phyloP scores from a whole-genome alignment of 1,284 basidiomycete species.

The Ustilago esculenta region DNA sequence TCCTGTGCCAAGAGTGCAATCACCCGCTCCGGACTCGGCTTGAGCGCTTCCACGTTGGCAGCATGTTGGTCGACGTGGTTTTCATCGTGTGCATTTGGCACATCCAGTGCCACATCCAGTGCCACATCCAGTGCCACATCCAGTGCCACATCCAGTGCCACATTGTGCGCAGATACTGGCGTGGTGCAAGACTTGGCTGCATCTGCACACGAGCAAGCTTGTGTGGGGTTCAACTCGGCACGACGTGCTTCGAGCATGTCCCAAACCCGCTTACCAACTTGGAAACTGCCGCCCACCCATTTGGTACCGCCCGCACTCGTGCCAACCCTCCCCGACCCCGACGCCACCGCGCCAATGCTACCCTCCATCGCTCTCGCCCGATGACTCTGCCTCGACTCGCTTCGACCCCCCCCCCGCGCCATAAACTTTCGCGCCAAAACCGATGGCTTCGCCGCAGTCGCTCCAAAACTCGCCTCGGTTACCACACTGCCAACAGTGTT shows the following conservation, averaged over 20 bases:
- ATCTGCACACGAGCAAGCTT: constrained; percentile 23
- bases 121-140: too few species aligned
- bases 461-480: constrained; percentile 56
- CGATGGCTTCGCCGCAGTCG: constrained; percentile 26
- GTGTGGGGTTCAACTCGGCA: constrained; percentile 18
- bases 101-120: too few species aligned
- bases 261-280: constrained; percentile 57
- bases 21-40: constrained; percentile 42
- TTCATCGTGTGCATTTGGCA: constrained; percentile 1
- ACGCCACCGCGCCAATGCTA: too few species aligned
- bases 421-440: constrained; percentile 29
- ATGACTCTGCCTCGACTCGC: constrained; percentile 25
- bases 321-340: too few species aligned
- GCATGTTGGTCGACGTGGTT: constrained; percentile 20
- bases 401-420: constrained; percentile 27
- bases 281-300: constrained; percentile 62
- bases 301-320: constrained; percentile 62
- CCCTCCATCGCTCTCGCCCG: too few species aligned
- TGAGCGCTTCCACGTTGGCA: constrained; percentile 36
- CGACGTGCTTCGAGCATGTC: constrained; percentile 49
- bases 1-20: constrained; percentile 37
- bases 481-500: constrained; percentile 51
- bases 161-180: too few species aligned
- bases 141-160: too few species aligned
- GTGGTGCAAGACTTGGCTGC: too few species aligned